These are phyloP conservation scores for Singerocomus inundabilis DNA, from an alignment of 1,284 basidiomycete genomes.

Conservation along the genomic window DNA sequence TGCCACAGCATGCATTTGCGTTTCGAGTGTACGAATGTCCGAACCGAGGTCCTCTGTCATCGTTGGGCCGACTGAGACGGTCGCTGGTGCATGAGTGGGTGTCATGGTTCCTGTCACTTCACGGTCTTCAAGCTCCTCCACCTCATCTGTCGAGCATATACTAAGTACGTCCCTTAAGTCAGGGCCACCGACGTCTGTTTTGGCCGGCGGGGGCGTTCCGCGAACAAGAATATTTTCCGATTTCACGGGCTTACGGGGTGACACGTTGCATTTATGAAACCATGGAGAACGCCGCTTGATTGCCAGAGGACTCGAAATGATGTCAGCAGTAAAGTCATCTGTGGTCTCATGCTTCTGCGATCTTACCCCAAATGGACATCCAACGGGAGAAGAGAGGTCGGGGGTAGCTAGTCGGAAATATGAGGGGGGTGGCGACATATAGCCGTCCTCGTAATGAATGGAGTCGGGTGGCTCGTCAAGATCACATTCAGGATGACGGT, in stretches of 20 bases:
- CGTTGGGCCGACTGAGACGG: neutral
- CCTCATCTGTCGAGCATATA: constrained; percentile 48
- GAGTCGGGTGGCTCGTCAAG: constrained; percentile 25
- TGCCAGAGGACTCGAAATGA: constrained; percentile 59
- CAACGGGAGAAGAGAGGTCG: constrained; percentile 62
- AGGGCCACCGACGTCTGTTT: constrained; percentile 33
- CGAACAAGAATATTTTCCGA: constrained; percentile 38
- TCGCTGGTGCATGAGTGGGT: neutral
- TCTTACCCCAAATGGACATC: constrained; percentile 18
- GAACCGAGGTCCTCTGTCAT: constrained; percentile 23
- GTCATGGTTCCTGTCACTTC: neutral
- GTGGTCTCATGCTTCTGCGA: constrained; percentile 7
- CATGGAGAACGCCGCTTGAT: constrained; percentile 24
- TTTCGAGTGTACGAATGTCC: constrained; percentile 25
- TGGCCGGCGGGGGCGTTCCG: constrained; percentile 32
- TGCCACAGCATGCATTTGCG: constrained; percentile 46
- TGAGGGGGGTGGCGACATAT: constrained; percentile 64
- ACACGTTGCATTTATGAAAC: constrained; percentile 12
- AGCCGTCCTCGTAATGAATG: constrained; percentile 72
- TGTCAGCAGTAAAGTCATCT: constrained; percentile 55
- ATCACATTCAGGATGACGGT: constrained; percentile 31
- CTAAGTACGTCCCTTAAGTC: constrained; percentile 48
- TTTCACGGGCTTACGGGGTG: constrained; percentile 3
- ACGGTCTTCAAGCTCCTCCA: constrained; percentile 40
- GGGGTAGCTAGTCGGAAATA: constrained; percentile 49